Conservation (phyloP, 176 grass and related monocot genomes). For the Musa troglodytarum region DNA sequence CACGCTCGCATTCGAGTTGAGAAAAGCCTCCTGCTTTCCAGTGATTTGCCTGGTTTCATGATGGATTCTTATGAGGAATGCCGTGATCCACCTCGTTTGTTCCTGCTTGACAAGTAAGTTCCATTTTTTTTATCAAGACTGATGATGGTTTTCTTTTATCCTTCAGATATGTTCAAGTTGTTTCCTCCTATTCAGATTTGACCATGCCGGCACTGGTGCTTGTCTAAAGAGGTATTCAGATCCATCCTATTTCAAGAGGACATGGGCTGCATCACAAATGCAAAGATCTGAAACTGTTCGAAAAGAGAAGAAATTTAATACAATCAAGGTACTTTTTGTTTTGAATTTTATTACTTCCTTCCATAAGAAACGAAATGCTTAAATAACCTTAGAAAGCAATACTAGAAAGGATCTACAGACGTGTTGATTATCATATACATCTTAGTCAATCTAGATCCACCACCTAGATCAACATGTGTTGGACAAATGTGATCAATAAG, state of each 20-base stretch:
- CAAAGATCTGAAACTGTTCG: conserved; percentile 38
- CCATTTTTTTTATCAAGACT: neutral
- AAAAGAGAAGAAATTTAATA: conserved; percentile 57
- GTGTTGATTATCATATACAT: too few relatives aligned
- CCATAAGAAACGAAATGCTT: neutral
- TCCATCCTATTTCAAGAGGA: conserved; percentile 93
- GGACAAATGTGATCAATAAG: too few relatives aligned
- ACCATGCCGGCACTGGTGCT: conserved; percentile 83
- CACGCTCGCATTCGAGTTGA: conserved; percentile 45
- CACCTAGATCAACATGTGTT: too few relatives aligned
- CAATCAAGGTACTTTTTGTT: conserved; percentile 52
- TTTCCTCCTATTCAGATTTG: conserved; percentile 50
- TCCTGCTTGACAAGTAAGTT: conserved; percentile 88
- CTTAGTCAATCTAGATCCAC: too few relatives aligned
- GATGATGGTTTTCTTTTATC: neutral
- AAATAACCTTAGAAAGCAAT: neutral
- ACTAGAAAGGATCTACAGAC: neutral
- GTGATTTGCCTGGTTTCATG: conserved; percentile 88
- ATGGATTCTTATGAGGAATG: conserved; percentile 99
- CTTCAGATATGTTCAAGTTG: neutral
- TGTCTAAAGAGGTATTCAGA: conserved; percentile 98
- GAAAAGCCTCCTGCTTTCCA: conserved; percentile 61
- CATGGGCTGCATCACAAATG: conserved; percentile 65
- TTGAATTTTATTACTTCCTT: neutral
- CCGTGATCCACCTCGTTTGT: conserved; percentile 83